Percentiles rank a stretch among this genome's conserved stretches.
Conservation (phyloP, 495 filamentous ascomycete species). For the Bacidia rubella region DNA sequence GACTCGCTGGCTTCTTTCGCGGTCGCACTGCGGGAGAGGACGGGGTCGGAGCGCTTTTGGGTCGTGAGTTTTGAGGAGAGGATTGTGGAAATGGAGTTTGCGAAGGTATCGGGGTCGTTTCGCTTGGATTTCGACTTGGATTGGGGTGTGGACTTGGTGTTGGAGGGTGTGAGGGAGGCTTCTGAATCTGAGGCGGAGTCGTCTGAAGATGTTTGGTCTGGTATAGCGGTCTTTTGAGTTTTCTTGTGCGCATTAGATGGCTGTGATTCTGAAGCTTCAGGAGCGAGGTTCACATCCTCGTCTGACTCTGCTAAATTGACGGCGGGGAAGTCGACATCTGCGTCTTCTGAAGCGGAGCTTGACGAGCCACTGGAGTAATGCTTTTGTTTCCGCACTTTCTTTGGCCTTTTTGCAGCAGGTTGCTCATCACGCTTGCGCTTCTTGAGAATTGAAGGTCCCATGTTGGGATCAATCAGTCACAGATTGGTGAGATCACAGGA, state of each 20-base stretch:
- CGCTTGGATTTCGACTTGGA: conserved; percentile 39
- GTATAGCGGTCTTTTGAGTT: background rate
- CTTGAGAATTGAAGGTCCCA: conserved; percentile 34
- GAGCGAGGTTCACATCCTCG: conserved; percentile 35
- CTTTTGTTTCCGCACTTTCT: conserved; percentile 57
- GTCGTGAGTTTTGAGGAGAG: conserved; percentile 72
- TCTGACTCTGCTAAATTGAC: conserved; percentile 58
- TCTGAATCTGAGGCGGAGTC: conserved; percentile 10
- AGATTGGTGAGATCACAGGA: background rate
- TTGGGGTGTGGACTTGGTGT: background rate
- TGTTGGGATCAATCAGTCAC: too few relatives aligned
- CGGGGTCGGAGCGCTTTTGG: conserved; percentile 69
- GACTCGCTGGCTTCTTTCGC: conserved; percentile 53
- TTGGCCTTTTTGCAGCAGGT: conserved; percentile 19
- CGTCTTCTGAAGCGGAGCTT: conserved; percentile 21
- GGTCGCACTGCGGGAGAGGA: conserved; percentile 62
- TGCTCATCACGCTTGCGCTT: conserved; percentile 43
- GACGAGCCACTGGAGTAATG: conserved; percentile 65
- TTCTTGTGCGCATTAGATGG: background rate
- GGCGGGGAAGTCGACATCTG: conserved; percentile 41
- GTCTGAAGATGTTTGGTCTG: background rate
- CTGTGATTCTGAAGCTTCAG: conserved; percentile 7
- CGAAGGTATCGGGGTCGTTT: conserved; percentile 82
- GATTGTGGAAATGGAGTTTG: conserved; percentile 83
- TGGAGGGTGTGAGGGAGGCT: conserved; percentile 7